Evolutionary conservation across 371 early-diverging fungal species (phyloP).

Genomic region (Gilbertella persicaria): DNA sequence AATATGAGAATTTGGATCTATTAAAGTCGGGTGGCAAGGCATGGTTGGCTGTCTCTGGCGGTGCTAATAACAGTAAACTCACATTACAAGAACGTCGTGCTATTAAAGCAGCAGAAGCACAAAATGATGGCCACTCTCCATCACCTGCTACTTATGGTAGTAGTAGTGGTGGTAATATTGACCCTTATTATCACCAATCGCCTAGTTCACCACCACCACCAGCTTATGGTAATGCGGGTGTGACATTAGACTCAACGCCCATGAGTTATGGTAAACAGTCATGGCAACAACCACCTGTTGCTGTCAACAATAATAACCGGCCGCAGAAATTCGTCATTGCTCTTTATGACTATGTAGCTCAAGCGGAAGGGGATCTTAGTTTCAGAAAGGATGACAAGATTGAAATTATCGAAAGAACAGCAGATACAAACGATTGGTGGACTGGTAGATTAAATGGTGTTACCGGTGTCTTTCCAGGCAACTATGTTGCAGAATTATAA

Average conservation of each 20-base stretch:
- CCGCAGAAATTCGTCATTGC: slow-evolving; percentile 44
- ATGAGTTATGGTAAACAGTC: slow-evolving; percentile 3
- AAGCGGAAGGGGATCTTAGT: slow-evolving; percentile 68
- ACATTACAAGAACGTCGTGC: slow-evolving; percentile 36
- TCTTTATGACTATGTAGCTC: slow-evolving; percentile 73
- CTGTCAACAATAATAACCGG: slow-evolving; percentile 2
- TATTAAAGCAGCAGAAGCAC: slow-evolving; percentile 5
- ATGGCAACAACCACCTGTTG: not conserved
- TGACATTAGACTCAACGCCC: slow-evolving; percentile 2
- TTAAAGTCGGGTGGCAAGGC: slow-evolving; percentile 42
- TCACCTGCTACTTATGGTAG: not conserved
- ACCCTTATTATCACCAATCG: not conserved
- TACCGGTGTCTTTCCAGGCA: slow-evolving; percentile 15
- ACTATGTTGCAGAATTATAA: slow-evolving; percentile 29
- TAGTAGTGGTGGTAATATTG: not conserved
- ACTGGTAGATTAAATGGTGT: slow-evolving; percentile 64
- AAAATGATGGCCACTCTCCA: not conserved
- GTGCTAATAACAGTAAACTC: slow-evolving; percentile 28
- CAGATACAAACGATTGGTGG: slow-evolving; percentile 76
- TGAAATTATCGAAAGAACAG: slow-evolving; percentile 62
- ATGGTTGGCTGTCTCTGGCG: slow-evolving; percentile 42
- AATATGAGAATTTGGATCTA: slow-evolving; percentile 37
- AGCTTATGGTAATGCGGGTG: slow-evolving; percentile 21
- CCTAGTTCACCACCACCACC: slow-evolving; percentile 19
- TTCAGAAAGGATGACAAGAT: slow-evolving; percentile 71